These are phyloP conservation scores for Austroboletus eburneus DNA, from an alignment of 768 basidiomycete genomes.

Conservation along the genomic window DNA sequence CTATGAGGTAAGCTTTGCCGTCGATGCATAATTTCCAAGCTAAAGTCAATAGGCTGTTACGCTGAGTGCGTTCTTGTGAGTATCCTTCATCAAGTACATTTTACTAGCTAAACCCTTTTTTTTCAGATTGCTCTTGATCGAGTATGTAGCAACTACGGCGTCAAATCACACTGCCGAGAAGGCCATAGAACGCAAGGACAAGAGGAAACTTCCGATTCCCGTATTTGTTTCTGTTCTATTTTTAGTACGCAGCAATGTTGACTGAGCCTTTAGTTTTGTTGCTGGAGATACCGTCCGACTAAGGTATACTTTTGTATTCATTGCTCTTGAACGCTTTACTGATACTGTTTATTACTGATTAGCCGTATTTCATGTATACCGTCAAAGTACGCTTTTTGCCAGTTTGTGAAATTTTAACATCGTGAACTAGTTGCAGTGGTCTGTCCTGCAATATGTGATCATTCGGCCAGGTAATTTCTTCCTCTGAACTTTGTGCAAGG, in stretches of 20 bases:
- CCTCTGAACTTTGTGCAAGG: background rate
- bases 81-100: conserved; percentile 4
- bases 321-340: conserved; percentile 1
- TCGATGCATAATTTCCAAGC: conserved; percentile 11
- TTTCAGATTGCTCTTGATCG: conserved; percentile 69
- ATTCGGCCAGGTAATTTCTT: conserved; percentile 48
- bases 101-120: background rate
- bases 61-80: conserved; percentile 81
- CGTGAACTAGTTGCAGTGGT: conserved; percentile 52
- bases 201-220: conserved; percentile 65
- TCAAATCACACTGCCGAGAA: conserved; percentile 56
- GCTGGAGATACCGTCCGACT: conserved; percentile 76
- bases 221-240: conserved; percentile 32
- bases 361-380: conserved; percentile 89
- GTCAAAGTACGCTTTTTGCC: conserved; percentile 55
- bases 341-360: conserved; percentile 2
- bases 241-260: background rate
- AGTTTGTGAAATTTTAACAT: background rate
- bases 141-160: conserved; percentile 75
- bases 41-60: conserved; percentile 58
- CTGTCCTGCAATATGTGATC: conserved; percentile 85
- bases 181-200: conserved; percentile 78
- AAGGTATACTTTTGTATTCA: conserved; percentile 42
- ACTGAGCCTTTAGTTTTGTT: conserved; percentile 58
- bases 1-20: conserved; percentile 52